Percentiles rank a stretch among this genome's conserved stretches.
phyloP scores from a whole-genome alignment of 1,139 yeast genomes.

The Sugiyamaella pinicola region DNA sequence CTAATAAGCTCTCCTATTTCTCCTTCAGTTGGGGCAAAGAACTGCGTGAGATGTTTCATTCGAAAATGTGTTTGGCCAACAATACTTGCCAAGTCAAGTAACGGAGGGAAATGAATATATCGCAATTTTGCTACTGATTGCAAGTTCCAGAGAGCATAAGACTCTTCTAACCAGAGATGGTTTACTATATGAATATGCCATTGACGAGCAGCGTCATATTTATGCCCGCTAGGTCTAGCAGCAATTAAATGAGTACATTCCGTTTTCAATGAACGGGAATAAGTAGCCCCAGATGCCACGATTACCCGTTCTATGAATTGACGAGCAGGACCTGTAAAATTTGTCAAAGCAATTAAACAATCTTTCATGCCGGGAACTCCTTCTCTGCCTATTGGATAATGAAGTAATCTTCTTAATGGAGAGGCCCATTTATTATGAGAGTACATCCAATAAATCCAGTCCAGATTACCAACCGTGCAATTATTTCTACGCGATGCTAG shows the following conservation, averaged over 20 bases:
- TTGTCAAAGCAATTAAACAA: slow-evolving; percentile 66
- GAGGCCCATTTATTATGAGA: slow-evolving; percentile 57
- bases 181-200: slow-evolving; percentile 69
- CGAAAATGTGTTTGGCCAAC: slow-evolving; percentile 57
- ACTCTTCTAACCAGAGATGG: slow-evolving; percentile 90
- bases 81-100: slow-evolving; percentile 46
- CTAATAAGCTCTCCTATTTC: slow-evolving; percentile 16
- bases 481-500: slow-evolving; percentile 40
- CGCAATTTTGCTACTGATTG: slow-evolving; percentile 50
- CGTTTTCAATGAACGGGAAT: slow-evolving; percentile 67
- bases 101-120: slow-evolving; percentile 52
- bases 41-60: slow-evolving; percentile 46
- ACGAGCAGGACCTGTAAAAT: slow-evolving; percentile 84
- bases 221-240: slow-evolving; percentile 68
- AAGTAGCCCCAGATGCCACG: slow-evolving; percentile 70
- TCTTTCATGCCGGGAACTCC: slow-evolving; percentile 57
- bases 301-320: slow-evolving; percentile 67
- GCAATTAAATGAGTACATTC: slow-evolving; percentile 73
- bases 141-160: slow-evolving; percentile 61
- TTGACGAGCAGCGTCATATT: slow-evolving; percentile 67
- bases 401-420: slow-evolving; percentile 62
- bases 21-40: slow-evolving; percentile 40
- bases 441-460: slow-evolving; percentile 74
- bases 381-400: slow-evolving; percentile 65
- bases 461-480: slow-evolving; percentile 61